Percentiles rank a stretch among this genome's conserved stretches.
These are phyloP conservation scores for Raphanus hybrid DNA, from an alignment of 441 rosid species.

Conservation along the genomic window DNA sequence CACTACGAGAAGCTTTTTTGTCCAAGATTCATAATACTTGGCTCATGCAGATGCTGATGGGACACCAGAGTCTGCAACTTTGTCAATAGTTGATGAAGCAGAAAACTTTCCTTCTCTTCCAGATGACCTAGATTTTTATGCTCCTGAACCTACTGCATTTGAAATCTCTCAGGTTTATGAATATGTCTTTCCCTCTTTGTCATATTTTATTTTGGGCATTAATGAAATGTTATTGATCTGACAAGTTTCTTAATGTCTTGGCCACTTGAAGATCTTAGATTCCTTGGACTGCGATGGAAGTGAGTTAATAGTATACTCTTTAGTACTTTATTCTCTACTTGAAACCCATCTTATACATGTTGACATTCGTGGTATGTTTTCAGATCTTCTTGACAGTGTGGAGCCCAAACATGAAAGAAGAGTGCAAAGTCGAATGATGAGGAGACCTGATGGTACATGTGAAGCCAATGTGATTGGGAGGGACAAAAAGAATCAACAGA, in stretches of 20 bases:
- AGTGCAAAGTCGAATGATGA: not conserved
- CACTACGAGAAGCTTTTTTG: not conserved
- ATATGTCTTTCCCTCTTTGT: not conserved
- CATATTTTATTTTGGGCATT: not conserved
- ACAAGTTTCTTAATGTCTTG: conserved; percentile 33
- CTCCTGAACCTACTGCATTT: conserved; percentile 55
- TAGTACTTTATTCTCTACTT: conserved; percentile 42
- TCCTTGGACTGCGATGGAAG: conserved; percentile 88
- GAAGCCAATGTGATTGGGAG: conserved; percentile 4
- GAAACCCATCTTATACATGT: conserved; percentile 12
- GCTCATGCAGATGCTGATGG: conserved; percentile 45
- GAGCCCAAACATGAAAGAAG: conserved; percentile 1
- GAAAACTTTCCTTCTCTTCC: conserved; percentile 91
- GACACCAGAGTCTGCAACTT: conserved; percentile 68
- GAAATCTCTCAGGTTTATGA: conserved; percentile 73
- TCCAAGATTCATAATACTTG: conserved; percentile 8
- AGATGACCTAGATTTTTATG: conserved; percentile 64
- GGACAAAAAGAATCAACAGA: not conserved
- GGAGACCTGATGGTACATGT: not conserved
- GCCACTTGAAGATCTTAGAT: conserved; percentile 72
- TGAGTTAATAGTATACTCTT: conserved; percentile 59
- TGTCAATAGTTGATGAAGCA: conserved; percentile 70
- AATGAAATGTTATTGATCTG: conserved; percentile 36
- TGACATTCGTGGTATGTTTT: conserved; percentile 46
- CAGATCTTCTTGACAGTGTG: not conserved